These are phyloP conservation scores for Candida qinlingensis DNA, from an alignment of 805 yeast species.

Conservation along the genomic window DNA sequence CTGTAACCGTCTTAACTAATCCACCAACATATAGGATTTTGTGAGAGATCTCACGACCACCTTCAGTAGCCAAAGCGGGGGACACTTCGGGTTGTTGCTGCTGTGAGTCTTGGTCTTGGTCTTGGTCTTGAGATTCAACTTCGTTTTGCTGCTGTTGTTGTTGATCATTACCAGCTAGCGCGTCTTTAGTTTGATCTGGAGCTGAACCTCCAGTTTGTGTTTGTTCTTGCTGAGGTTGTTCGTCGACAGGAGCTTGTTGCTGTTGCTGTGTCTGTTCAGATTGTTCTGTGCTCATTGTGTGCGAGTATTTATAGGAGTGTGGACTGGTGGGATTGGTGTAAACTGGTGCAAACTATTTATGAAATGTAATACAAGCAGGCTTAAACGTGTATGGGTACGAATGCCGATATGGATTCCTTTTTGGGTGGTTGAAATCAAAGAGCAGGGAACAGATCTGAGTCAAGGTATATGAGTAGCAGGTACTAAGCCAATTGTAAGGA, in stretches of 20 bases:
- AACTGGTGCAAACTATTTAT: too few relatives aligned
- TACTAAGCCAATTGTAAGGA: too few relatives aligned
- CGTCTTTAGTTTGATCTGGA: not conserved
- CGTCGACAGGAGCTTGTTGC: not conserved
- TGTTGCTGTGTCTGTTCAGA: not conserved
- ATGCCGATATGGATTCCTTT: too few relatives aligned
- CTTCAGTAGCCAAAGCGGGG: conserved; percentile 70
- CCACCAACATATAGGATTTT: conserved; percentile 76
- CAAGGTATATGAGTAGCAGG: too few relatives aligned
- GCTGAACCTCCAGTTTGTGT: not conserved
- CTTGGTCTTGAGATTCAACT: not conserved
- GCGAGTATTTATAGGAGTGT: not conserved
- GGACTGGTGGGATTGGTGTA: not conserved
- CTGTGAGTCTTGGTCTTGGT: not conserved
- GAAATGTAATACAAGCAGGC: too few relatives aligned
- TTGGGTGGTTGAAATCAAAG: too few relatives aligned
- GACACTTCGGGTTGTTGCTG: conserved; percentile 25
- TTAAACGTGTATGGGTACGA: too few relatives aligned
- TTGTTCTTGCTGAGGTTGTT: not conserved
- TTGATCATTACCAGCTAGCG: conserved; percentile 2
- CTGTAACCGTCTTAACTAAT: conserved; percentile 58
- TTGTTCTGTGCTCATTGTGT: not conserved
- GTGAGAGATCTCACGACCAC: conserved; percentile 76
- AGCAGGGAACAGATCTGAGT: too few relatives aligned
- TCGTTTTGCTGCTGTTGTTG: not conserved